Conservation (phyloP, 2,329 filamentous ascomycete genomes). For the Cadophora malorum region DNA sequence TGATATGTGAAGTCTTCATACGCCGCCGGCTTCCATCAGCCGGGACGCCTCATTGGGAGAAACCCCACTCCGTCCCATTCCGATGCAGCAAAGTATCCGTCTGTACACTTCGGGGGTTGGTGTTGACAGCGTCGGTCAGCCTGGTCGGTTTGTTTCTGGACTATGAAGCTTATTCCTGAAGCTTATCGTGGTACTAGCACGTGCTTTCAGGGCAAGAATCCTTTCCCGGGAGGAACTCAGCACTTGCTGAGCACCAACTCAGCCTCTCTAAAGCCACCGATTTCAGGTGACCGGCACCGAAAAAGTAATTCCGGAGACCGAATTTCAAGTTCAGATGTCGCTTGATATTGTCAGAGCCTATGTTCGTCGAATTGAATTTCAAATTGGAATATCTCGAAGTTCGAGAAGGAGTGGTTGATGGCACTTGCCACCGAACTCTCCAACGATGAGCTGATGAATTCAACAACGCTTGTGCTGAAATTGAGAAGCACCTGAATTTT, state of each 20-base stretch:
- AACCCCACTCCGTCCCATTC: slow-evolving; percentile 21
- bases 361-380: neutral
- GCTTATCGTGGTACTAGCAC: slow-evolving; percentile 9
- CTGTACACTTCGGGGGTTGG: slow-evolving; percentile 18
- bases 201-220: slow-evolving; percentile 11
- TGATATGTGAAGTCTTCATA: slow-evolving; percentile 23
- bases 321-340: neutral
- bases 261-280: slow-evolving; percentile 17
- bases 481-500: neutral
- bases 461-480: neutral
- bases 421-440: neutral
- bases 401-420: neutral
- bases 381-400: neutral
- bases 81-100: slow-evolving; percentile 26
- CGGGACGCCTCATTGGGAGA: slow-evolving; percentile 10
- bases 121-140: slow-evolving; percentile 17
- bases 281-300: slow-evolving; percentile 13
- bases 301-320: neutral
- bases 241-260: slow-evolving; percentile 14
- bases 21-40: slow-evolving; percentile 23
- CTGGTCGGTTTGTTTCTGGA: slow-evolving; percentile 20
- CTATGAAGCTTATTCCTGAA: slow-evolving; percentile 17
- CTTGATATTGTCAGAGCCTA: neutral
- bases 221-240: neutral
- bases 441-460: neutral